phyloP scores from a whole-genome alignment of 164 flowering plant genomes.

The Piper betle region DNA sequence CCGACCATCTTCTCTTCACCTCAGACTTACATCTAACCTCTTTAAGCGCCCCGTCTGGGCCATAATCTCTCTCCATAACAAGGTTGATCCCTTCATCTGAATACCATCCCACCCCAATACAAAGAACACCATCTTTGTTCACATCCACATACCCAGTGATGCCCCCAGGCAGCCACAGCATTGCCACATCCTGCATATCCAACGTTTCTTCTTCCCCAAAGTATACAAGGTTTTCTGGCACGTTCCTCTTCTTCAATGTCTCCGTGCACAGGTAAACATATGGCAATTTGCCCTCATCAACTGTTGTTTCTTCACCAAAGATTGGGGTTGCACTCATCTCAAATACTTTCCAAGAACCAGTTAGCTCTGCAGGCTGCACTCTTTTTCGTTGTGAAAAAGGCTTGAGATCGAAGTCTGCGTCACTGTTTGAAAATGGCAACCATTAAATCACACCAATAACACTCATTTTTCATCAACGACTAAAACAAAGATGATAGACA shows the following conservation, averaged over 20 bases:
- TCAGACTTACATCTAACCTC: constrained; percentile 77
- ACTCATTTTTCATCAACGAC: too few relatives aligned
- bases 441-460: neutral
- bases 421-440: constrained; percentile 27
- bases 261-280: constrained; percentile 81
- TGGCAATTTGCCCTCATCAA: constrained; percentile 30
- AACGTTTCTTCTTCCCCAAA: constrained; percentile 83
- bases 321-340: constrained; percentile 85
- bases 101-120: constrained; percentile 94
- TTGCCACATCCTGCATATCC: constrained; percentile 69
- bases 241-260: constrained; percentile 66
- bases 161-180: constrained; percentile 97
- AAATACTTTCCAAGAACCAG: constrained; percentile 88
- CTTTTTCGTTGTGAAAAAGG: constrained; percentile 74
- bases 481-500: neutral
- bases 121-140: constrained; percentile 62
- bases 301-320: constrained; percentile 28
- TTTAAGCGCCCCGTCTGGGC: constrained; percentile 73
- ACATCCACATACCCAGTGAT: constrained; percentile 78
- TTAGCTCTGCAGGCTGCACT: constrained; percentile 58
- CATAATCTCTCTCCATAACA: constrained; percentile 96
- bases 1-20: constrained; percentile 87
- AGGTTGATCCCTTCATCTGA: constrained; percentile 91
- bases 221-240: constrained; percentile 54
- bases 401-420: constrained; percentile 51